These are phyloP conservation scores for Cryoendolithus antarcticus DNA, from an alignment of 2,329 filamentous ascomycete species.

Conservation along the genomic window DNA sequence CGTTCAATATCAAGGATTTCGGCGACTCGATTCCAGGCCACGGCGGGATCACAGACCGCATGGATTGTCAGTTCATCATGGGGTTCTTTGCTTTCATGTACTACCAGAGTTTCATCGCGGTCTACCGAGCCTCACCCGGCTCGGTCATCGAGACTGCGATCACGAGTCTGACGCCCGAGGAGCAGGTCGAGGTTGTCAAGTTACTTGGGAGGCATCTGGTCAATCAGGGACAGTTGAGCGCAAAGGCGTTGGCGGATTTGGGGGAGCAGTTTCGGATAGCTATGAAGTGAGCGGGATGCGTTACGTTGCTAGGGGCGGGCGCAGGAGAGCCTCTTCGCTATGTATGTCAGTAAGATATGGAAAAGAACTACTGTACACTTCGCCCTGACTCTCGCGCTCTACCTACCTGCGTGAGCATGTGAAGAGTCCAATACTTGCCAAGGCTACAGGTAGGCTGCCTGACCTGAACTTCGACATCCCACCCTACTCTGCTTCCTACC, in stretches of 20 bases:
- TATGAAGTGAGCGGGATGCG: slow-evolving; percentile 1
- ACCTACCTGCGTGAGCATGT: too few species aligned
- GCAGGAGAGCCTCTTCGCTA: not conserved
- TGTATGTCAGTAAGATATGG: too few species aligned
- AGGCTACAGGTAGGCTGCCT: too few species aligned
- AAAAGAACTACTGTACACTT: too few species aligned
- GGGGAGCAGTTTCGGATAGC: slow-evolving; percentile 15
- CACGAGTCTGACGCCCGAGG: slow-evolving; percentile 71
- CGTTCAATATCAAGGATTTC: slow-evolving; percentile 99
- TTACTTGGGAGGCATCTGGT: slow-evolving; percentile 51
- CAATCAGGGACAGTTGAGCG: slow-evolving; percentile 47
- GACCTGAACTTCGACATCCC: too few species aligned
- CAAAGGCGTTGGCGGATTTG: slow-evolving; percentile 35
- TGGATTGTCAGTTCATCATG: slow-evolving; percentile 99
- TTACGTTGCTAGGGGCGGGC: not conserved
- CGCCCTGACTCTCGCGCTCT: too few species aligned
- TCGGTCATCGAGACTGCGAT: slow-evolving; percentile 84
- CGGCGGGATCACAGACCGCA: slow-evolving; percentile 94
- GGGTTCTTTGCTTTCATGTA: slow-evolving; percentile 98
- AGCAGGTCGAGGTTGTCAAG: slow-evolving; percentile 70
- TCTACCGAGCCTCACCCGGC: slow-evolving; percentile 74
- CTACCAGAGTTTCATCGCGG: slow-evolving; percentile 86
- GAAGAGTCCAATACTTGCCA: too few species aligned
- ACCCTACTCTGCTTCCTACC: too few species aligned
- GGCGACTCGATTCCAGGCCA: slow-evolving; percentile 96